Percentiles rank a stretch among this genome's conserved stretches.
Conservation (phyloP, 169 alveolate species). For the Blepharisma undulans region DNA sequence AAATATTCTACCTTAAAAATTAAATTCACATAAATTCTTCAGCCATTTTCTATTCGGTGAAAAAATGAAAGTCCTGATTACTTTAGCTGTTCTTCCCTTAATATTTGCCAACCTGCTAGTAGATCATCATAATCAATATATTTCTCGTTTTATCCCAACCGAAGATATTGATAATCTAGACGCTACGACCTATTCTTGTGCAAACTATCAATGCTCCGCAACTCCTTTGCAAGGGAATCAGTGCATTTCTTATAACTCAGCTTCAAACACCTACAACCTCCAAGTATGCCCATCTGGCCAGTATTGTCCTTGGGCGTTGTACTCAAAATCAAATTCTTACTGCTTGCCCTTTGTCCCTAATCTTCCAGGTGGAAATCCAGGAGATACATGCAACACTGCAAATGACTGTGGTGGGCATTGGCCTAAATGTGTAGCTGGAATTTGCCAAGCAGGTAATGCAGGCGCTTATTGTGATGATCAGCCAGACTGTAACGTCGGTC, state of each 20-base stretch:
- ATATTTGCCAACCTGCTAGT: not conserved
- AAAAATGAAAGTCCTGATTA: not conserved
- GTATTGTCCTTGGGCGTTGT: constrained; percentile 28
- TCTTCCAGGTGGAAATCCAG: constrained; percentile 22
- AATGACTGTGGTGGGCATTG: constrained; percentile 5
- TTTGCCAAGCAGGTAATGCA: not conserved
- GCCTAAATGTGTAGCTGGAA: not conserved
- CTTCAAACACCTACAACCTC: not conserved
- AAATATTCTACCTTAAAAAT: not conserved
- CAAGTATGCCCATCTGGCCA: constrained; percentile 4
- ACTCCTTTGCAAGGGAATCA: not conserved
- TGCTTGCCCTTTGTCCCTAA: not conserved
- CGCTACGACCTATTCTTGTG: not conserved
- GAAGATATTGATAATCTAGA: not conserved
- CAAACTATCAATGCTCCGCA: not conserved
- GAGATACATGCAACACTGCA: constrained; percentile 1
- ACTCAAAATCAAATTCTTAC: not conserved
- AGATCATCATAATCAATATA: not conserved
- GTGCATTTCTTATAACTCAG: not conserved
- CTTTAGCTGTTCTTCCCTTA: not conserved
- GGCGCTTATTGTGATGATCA: constrained; percentile 32
- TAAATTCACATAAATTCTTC: not conserved
- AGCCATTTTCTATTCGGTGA: not conserved
- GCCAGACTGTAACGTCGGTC: constrained; percentile 32
- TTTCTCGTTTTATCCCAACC: not conserved